Base-by-base conservation (phyloP, 441 rosid species). In the Geranium incanum region DNA sequence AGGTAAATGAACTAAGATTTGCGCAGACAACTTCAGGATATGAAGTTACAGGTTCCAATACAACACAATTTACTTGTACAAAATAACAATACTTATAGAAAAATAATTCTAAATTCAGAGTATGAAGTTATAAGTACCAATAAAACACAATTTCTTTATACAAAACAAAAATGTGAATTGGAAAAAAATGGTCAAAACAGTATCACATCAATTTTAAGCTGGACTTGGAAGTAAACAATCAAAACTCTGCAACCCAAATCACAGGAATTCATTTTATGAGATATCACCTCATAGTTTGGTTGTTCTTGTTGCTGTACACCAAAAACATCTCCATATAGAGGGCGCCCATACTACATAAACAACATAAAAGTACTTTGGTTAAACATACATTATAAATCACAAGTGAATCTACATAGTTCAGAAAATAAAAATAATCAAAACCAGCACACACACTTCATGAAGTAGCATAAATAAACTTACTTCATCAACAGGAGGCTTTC, bases 401-500 rank as follows among this genome's bases (percentile, higher is more conserved):
- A 76, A 72, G 45, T 68, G 1, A 19, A 37, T 13, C 52, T 52
- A 76, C 70, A 62, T 36, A 28, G 18, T 38, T 66, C 33, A 59
- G 33, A 36, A 4, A 43, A 57, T 28, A 28, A 28, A 63, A 33
- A 72, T n/a, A 52, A 12, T 38, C 37, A 72, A 11, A 19, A 33
- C 36, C 38, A 36, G 33, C 69, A 36, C 36, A 50, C 52, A n/a
- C 18, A 28, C 33, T 5, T 63, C 19, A 64, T 16, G 23, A 43
- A 1, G 59, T 23, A 18, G 33, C 33, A 28, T 63, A 7, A 28
- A 52, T 67, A 68, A 43, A 57, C 83, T 75, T 81, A 91, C 99
- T 80, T 95, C 98, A 75, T 95, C 99, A 71, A 95, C 99, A 66
- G 99, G 99, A 81, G 98, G 98, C 83, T 95, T 95, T 66, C 99